phyloP scores from a whole-genome alignment of 2,329 filamentous ascomycete species.

The Scedosporium apiospermum region DNA sequence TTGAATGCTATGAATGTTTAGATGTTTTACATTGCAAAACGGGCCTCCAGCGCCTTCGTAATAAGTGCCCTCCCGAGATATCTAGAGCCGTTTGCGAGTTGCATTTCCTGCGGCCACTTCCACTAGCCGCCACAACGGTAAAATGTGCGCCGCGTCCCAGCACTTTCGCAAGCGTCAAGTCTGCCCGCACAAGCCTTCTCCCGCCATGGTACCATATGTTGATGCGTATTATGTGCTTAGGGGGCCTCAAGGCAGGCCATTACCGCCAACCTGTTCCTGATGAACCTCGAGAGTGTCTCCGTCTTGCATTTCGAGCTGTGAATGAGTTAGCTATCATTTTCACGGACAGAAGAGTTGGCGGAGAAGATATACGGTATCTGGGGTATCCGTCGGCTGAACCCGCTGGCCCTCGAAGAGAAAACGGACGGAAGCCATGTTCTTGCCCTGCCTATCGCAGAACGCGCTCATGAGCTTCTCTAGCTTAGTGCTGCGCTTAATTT shows the following conservation, averaged over 20 bases:
- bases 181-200: no score
- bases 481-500: conserved; percentile 95
- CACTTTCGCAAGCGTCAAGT: no score
- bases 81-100: no score
- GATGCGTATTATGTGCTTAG: no score
- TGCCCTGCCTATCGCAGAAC: conserved; percentile 94
- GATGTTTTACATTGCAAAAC: not conserved
- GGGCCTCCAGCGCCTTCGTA: no score
- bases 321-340: conserved; percentile 1
- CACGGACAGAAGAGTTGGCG: not conserved
- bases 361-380: conserved; percentile 66
- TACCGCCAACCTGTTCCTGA: conserved; percentile 90
- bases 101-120: no score
- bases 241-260: not conserved
- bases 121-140: no score
- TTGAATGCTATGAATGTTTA: not conserved
- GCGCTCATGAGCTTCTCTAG: conserved; percentile 98
- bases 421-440: conserved; percentile 71
- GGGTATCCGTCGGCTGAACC: conserved; percentile 81
- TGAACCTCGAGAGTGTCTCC: conserved; percentile 95
- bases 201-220: no score
- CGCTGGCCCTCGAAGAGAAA: conserved; percentile 96
- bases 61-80: no score
- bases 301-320: conserved; percentile 89
- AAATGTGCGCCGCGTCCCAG: no score